Evolutionary conservation across 352 stramenopile genomes (phyloP).

Genomic region (Globisporangium irregulare): DNA sequence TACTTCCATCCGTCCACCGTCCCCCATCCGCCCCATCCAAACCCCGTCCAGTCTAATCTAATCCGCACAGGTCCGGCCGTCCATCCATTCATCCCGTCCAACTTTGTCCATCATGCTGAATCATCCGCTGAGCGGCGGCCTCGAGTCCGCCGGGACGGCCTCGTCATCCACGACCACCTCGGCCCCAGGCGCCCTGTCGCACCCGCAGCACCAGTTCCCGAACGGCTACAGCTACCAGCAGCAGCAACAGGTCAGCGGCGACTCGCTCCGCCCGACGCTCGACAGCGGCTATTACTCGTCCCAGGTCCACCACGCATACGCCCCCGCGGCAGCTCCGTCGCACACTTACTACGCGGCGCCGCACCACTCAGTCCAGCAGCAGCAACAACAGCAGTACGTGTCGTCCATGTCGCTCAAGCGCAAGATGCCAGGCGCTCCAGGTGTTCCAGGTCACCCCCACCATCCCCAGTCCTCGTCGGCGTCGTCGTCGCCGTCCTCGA

Average conservation of each 20-base stretch:
- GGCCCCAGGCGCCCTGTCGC: slow-evolving; percentile 3
- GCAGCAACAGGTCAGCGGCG: slow-evolving; percentile 28
- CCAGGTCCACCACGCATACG: slow-evolving; percentile 32
- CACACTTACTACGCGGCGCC: slow-evolving; percentile 14
- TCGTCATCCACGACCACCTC: not conserved
- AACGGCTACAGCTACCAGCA: slow-evolving; percentile 28
- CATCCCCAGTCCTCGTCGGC: slow-evolving; percentile 9
- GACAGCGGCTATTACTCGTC: slow-evolving; percentile 32
- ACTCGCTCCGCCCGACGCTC: slow-evolving; percentile 29
- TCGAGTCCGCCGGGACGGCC: not conserved
- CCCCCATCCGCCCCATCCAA: not conserved
- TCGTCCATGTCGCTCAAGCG: slow-evolving; percentile 36
- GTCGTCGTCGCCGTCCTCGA: slow-evolving; percentile 4
- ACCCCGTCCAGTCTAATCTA: not conserved
- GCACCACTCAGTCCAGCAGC: slow-evolving; percentile 2
- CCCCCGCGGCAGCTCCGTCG: slow-evolving; percentile 5
- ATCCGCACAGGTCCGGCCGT: not conserved
- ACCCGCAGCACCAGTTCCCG: slow-evolving; percentile 13
- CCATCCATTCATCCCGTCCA: slow-evolving; percentile 1
- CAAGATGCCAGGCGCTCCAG: slow-evolving; percentile 26
- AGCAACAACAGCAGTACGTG: slow-evolving; percentile 18
- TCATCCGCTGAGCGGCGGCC: slow-evolving; percentile 13
- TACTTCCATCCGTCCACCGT: not conserved
- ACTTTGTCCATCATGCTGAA: slow-evolving; percentile 10
- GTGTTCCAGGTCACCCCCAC: slow-evolving; percentile 1